Conservation (phyloP, 2,329 filamentous ascomycete species). For the Monosporascus sp. region DNA sequence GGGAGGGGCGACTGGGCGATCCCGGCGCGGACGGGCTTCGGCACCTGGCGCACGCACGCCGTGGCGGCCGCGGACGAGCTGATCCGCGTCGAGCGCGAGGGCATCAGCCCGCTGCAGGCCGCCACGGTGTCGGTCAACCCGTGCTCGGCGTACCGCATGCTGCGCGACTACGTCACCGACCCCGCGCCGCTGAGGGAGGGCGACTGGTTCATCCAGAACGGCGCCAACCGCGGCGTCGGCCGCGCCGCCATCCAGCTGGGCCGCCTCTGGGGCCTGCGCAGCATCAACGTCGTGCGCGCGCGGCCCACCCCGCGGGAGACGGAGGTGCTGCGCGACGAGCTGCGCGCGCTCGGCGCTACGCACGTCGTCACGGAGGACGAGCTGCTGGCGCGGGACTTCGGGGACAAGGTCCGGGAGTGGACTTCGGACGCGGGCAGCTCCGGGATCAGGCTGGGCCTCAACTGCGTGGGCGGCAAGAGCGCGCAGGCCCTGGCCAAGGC, state of each 20-base stretch:
- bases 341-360: constrained; percentile 49
- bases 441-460: constrained; percentile 68
- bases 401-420: constrained; percentile 53
- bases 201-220: constrained; percentile 96
- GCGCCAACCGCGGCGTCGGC: constrained; percentile 90
- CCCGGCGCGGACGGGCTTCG: constrained; percentile 74
- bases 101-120: constrained; percentile 69
- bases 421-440: constrained; percentile 61
- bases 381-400: constrained; percentile 54
- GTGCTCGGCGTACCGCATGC: constrained; percentile 89
- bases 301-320: constrained; percentile 61
- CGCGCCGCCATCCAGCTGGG: constrained; percentile 86
- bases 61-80: constrained; percentile 45
- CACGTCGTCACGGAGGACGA: constrained; percentile 52
- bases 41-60: constrained; percentile 92
- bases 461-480: constrained; percentile 88
- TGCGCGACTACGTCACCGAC: constrained; percentile 66
- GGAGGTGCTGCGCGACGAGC: constrained; percentile 48
- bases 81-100: constrained; percentile 48
- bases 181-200: constrained; percentile 50
- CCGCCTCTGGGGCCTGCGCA: constrained; percentile 78
- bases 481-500: constrained; percentile 73
- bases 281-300: constrained; percentile 81
- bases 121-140: constrained; percentile 91
- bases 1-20: constrained; percentile 88